Base-by-base conservation (phyloP, 306 rosid species). In the Pueraria montana region DNA sequence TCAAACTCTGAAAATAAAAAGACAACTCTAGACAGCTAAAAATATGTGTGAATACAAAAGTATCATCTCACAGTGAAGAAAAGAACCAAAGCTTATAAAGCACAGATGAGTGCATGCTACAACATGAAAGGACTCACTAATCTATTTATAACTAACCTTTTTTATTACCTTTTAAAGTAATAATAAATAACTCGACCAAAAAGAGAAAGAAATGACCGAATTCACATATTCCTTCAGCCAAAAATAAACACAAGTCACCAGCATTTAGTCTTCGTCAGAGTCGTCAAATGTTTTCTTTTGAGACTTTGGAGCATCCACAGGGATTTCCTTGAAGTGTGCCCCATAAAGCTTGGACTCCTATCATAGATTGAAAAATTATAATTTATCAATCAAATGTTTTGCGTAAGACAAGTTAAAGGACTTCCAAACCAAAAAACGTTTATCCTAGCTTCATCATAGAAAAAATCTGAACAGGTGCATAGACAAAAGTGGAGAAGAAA, bases 261-360 rank as follows among this genome's bases (percentile, higher is more conserved):
- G 53, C 82, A 77, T 76, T 86, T 84, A 95, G 32, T 87, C 86
- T 73, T 96, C 96, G 1, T 93, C 99, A 21, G 99, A 90, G 86
- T 90, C 72, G 64, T 86, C 82, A 80, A 96, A 96, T 53, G 96
- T 96, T 20, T 84, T 96, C 73, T 94, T 96, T 75, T 87, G 84
- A 11, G 97, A 86, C 89, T 91, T 94, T 0, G 93, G 96, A 67
- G 97, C 98, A 86, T 86, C 91, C 7, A 53, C 91, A 36, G 97
- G 10, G 77, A 96, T 96, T 86, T 96, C 98, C 90, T 89, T 96
- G 79, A 90, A 96, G 92, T 94, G 99, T 11, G 97, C 89, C 77
- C 99, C 98, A 71, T 94, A 94, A 34, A 92, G 93, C 89, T 96
- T 96, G 21, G 99, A 96, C 86, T 96, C 98, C 99, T 92, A 83